Evolutionary conservation across 2,329 filamentous ascomycete genomes (phyloP), one percentile per base, ranked within the genome.

Genomic region (Botryotinia narcissicola): DNA sequence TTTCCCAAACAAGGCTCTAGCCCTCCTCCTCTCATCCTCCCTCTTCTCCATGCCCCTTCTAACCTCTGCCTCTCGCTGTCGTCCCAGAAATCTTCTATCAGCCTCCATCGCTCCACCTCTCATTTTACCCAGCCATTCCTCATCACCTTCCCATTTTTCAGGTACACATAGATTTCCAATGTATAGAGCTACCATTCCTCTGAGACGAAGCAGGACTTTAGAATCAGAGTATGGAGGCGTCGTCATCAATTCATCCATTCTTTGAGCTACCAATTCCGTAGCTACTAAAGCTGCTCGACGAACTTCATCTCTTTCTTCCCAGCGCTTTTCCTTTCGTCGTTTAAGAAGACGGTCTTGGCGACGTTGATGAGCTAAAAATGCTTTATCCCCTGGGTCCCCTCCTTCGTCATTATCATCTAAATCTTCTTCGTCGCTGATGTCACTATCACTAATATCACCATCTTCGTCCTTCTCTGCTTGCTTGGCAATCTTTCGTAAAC

Each of bases 171-270:
- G 82, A 80, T 97, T 93, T 10, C 87, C 91, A 25, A 93, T 85
- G 86, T 93, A 97, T 25, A 96, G 84, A 0, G 89, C 88, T 9
- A 94, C 83, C 87, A 94, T 93, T 14, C 88, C 94, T 70, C 93
- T 86, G 37, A 97, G 83, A 66, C 91, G 85, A 63, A 95, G 84
- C 74, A 97, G 83, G 74, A 90, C 88, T 7, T 85, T 82, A 77
- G 90, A 90, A 73, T 90, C 89, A 44, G 90, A 89, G 79, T 90
- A 97, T 0, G 93, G 93, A 37, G 89, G 86, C 51, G 87, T 90
- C 60, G 87, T 85, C 82, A 97, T 87, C 42, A 94, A 79, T 62
- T 88, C 86, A 79, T 97, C 93, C 85, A 97, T 90, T 42, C 90
- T 87, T 9, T 84, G 83, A 5, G 90, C 89, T 71, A 97, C 87